Percentiles rank a stretch among this genome's conserved stretches.
phyloP scores from a whole-genome alignment of 2,329 filamentous ascomycete species.

The Fusarium penzigii region DNA sequence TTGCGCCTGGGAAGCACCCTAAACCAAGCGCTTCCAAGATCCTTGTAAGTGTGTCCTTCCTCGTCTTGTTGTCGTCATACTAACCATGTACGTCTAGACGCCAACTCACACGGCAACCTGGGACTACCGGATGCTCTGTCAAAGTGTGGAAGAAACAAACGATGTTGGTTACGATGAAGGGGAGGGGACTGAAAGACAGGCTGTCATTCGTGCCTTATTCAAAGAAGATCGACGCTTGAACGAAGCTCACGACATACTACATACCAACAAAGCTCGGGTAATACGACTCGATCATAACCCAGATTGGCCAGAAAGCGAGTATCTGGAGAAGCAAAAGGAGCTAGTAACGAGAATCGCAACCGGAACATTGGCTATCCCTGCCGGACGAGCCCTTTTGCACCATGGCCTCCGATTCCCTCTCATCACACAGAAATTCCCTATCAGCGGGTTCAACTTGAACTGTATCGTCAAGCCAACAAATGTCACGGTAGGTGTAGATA shows the following conservation, averaged over 20 bases:
- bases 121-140: conserved; percentile 79
- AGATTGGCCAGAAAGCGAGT: conserved; percentile 80
- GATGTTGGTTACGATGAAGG: conserved; percentile 70
- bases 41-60: conserved; percentile 37
- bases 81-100: conserved; percentile 42
- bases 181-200: conserved; percentile 79
- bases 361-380: conserved; percentile 84
- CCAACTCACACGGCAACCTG: conserved; percentile 67
- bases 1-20: conserved; percentile 44
- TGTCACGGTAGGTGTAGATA: conserved; percentile 91
- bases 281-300: conserved; percentile 76
- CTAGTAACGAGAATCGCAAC: conserved; percentile 83
- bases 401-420: conserved; percentile 86
- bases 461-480: conserved; percentile 91
- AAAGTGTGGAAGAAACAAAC: conserved; percentile 60
- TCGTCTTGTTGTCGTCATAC: neutral
- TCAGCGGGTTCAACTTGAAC: conserved; percentile 87
- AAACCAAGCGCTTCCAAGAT: conserved; percentile 39
- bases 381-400: conserved; percentile 83
- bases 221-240: conserved; percentile 86
- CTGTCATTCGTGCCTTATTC: conserved; percentile 85
- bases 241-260: conserved; percentile 83
- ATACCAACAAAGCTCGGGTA: conserved; percentile 76
- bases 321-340: conserved; percentile 90
- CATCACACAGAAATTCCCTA: conserved; percentile 87